These are phyloP conservation scores for Penstemon barbatus DNA, from an alignment of 257 asterid genomes.

Conservation along the genomic window DNA sequence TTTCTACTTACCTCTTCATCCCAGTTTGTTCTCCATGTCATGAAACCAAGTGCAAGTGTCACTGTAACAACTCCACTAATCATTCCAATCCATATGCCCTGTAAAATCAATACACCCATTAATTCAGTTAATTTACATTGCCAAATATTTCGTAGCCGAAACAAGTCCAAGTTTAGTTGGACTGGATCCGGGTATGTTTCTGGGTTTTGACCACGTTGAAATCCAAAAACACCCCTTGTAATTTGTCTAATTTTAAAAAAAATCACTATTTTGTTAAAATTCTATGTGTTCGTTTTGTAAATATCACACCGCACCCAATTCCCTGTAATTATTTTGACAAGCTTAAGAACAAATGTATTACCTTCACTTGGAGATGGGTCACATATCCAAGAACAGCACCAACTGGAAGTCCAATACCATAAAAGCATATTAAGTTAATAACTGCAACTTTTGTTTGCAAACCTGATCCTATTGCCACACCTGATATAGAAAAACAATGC, in stretches of 20 bases:
- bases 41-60: slow-evolving; percentile 39
- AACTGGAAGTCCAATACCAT: slow-evolving; percentile 43
- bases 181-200: no score
- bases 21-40: slow-evolving; percentile 52
- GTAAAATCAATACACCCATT: background rate
- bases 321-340: background rate
- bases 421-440: slow-evolving; percentile 44
- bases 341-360: background rate
- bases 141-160: no score
- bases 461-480: slow-evolving; percentile 61
- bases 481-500: slow-evolving; percentile 27
- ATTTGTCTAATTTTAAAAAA: no score
- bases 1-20: slow-evolving; percentile 35
- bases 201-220: no score
- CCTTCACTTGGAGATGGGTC: slow-evolving; percentile 41
- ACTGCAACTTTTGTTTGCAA: slow-evolving; percentile 43
- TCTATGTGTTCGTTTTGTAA: no score
- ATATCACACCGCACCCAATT: background rate
- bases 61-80: slow-evolving; percentile 39
- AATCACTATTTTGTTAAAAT: no score
- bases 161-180: no score
- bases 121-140: background rate
- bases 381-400: slow-evolving; percentile 48
- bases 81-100: slow-evolving; percentile 67
- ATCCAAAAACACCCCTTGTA: no score